Base-by-base conservation (phyloP, 306 rosid genomes). In the Nissolia schottii region DNA sequence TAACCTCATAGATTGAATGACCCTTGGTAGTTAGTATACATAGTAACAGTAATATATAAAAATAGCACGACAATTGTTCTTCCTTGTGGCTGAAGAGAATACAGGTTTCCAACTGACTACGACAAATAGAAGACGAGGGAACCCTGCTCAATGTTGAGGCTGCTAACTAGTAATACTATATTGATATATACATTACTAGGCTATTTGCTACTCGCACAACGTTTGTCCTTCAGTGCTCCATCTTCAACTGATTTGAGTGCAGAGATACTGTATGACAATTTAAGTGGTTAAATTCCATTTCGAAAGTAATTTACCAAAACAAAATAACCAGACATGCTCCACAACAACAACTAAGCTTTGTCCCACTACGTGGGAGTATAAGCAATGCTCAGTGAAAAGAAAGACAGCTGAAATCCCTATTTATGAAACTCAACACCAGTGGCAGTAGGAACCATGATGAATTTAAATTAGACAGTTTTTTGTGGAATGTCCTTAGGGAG, bases 231-330 rank as follows among this genome's bases (percentile, higher is more conserved):
- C 86, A 86, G 59, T 80, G 87, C 86, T 94, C 96, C 92, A 88
- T 93, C 97, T 93, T 89, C 90, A 94, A 74, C 63, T 89, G 96
- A 80, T 88, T 84, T 62, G 89, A 80, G 78, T 86, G 96, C 87
- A 87, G 82, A 75, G 92, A 76, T 50, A 84, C 97, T 94, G 96
- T 40, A 56, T 70, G 73, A 81, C 77, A 80, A 40, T 77, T 54
- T 46, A 38, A 74, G 40, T 40, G 48, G 74, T 27, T 64, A 54
- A 48, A 53, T 57, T 60, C 68, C 27, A 37, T 55, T 64, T 78
- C 53, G 72, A 66, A 38, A 31, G 51, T 73, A 31, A 45, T 46
- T 46, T 20, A 10, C 8, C 50, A 34, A 34, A 23, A 12, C 19
- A 20, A 14, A 1, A 25, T 20, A 24, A 0, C 19, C 67, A 71